A percentile compares a stretch with the other conserved stretches of the same genome.
Evolutionary conservation across 176 grass and related monocot genomes (phyloP).

Genomic region (Aegilops bicornis): DNA sequence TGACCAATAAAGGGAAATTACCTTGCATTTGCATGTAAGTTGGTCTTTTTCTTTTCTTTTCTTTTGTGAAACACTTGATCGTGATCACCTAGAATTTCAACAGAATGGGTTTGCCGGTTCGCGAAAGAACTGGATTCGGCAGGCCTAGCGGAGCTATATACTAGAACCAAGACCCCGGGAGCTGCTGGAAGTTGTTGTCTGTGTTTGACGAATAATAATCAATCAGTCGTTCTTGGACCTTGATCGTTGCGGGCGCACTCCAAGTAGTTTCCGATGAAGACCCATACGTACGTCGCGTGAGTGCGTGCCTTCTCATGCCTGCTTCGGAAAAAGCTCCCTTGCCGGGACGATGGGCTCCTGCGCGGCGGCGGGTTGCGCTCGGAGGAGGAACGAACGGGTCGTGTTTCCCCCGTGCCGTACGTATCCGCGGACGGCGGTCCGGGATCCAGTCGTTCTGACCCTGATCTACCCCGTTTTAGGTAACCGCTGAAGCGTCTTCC

Average conservation of each 20-base stretch:
- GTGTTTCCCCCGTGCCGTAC: background rate
- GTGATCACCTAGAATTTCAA: background rate
- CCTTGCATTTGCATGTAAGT: no score
- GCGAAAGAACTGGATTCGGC: background rate
- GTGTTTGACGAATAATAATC: no score
- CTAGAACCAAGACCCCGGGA: background rate
- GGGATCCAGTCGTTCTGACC: no score
- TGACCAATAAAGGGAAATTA: no score
- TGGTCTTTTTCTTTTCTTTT: no score
- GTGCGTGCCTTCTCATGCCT: background rate
- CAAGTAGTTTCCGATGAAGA: background rate
- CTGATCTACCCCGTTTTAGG: no score
- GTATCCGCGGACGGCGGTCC: no score
- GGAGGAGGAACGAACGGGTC: background rate
- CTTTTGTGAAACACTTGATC: no score
- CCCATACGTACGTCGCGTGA: no score
- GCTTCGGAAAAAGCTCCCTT: no score
- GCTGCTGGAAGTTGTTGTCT: background rate
- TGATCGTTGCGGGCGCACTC: background rate
- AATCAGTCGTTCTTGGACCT: background rate
- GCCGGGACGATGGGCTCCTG: no score
- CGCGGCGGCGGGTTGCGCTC: no score
- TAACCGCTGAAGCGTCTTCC: background rate
- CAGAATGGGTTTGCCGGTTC: background rate
- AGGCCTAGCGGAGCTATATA: background rate